Conservation (phyloP, 257 asterid genomes). For the Solanum raphanifolium region DNA sequence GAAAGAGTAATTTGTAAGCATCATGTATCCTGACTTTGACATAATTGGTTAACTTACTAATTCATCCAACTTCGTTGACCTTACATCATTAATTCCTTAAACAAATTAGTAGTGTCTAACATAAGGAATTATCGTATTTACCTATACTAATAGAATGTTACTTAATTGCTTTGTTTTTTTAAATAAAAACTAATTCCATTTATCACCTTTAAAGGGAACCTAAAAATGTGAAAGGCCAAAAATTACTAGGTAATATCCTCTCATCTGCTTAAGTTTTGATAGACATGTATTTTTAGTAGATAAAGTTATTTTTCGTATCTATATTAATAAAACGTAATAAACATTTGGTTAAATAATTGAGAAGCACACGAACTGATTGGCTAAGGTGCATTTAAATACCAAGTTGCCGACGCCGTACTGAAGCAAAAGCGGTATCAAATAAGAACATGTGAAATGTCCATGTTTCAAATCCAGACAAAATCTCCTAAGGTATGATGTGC, state of each 20-base stretch:
- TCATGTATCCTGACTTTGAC: not conserved
- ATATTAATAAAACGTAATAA: too few species aligned
- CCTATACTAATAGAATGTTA: not conserved
- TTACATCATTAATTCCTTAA: not conserved
- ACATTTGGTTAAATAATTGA: too few species aligned
- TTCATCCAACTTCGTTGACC: not conserved
- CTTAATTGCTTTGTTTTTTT: not conserved
- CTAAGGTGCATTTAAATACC: not conserved
- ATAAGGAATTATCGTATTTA: not conserved
- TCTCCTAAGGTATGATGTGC: slow-evolving; percentile 18
- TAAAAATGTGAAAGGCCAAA: not conserved
- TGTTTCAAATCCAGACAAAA: slow-evolving; percentile 5
- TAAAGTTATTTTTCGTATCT: too few species aligned
- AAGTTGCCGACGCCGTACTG: not conserved
- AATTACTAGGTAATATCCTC: not conserved
- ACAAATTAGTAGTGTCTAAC: not conserved
- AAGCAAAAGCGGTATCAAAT: not conserved
- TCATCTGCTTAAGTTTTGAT: not conserved
- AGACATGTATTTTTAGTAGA: too few species aligned
- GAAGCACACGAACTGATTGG: too few species aligned
- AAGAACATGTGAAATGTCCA: slow-evolving; percentile 9
- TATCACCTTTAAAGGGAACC: not conserved
- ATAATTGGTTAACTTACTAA: not conserved
- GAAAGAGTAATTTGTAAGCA: not conserved
- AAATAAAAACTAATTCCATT: not conserved